Evolutionary conservation across 306 rosid species (phyloP).

Genomic region (Hylodesmum podocarpum): DNA sequence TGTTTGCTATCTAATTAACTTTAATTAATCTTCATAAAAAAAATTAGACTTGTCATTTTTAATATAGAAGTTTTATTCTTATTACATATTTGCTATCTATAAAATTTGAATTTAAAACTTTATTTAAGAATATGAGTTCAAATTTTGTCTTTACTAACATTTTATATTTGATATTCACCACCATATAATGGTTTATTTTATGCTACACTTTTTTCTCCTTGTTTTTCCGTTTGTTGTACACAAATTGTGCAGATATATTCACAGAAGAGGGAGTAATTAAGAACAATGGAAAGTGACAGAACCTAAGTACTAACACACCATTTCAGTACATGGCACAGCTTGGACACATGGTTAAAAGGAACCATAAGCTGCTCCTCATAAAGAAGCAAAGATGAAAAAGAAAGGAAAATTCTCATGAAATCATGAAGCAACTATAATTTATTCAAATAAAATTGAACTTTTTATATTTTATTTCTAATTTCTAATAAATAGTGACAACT

Average conservation of each 20-base stretch:
- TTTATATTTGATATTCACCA: too few relatives aligned
- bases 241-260: background rate
- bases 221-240: background rate
- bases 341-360: conserved; percentile 11
- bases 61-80: too few relatives aligned
- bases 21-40: too few relatives aligned
- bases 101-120: too few relatives aligned
- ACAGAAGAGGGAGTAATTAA: conserved; percentile 13
- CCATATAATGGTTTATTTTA: background rate
- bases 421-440: background rate
- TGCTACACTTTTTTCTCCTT: background rate
- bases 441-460: background rate
- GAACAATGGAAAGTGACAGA: conserved; percentile 10
- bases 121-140: too few relatives aligned
- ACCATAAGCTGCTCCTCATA: background rate
- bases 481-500: too few relatives aligned
- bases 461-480: background rate
- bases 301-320: background rate
- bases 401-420: conserved; percentile 1
- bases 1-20: too few relatives aligned
- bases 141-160: too few relatives aligned
- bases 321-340: conserved; percentile 5
- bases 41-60: too few relatives aligned
- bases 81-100: too few relatives aligned
- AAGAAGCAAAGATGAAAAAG: conserved; percentile 5